Evolutionary conservation across 176 grass and related monocot genomes (phyloP).

Genomic region (Rhynchospora tenuis): DNA sequence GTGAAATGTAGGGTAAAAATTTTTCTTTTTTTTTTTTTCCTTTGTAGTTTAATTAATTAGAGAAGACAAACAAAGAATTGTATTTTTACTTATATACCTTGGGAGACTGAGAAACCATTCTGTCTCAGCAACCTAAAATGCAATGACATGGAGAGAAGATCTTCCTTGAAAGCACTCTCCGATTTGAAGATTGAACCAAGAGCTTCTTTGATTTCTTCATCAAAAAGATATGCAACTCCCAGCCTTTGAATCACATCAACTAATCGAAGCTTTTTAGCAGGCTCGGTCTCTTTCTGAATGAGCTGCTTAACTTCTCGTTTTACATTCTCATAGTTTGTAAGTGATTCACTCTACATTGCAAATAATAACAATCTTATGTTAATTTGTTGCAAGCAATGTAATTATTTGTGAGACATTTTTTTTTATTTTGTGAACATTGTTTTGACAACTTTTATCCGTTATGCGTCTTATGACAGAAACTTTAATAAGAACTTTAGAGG

Average conservation of each 20-base stretch:
- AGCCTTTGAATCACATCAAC: slow-evolving; percentile 39
- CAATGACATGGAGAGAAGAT: slow-evolving; percentile 18
- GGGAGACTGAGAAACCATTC: slow-evolving; percentile 13
- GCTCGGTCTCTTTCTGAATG: neutral
- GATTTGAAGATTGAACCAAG: slow-evolving; percentile 13
- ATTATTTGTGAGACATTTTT: neutral
- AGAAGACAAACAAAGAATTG: too few species aligned
- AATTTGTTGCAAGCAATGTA: neutral
- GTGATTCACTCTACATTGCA: neutral
- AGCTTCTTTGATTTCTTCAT: slow-evolving; percentile 28
- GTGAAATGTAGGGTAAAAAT: neutral
- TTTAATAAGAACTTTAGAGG: neutral
- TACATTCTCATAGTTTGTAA: slow-evolving; percentile 8
- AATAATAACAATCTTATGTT: neutral
- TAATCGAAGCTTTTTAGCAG: slow-evolving; percentile 15
- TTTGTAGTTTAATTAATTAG: too few species aligned
- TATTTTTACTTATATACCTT: slow-evolving; percentile 22
- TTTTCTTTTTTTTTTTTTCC: too few species aligned
- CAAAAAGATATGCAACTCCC: slow-evolving; percentile 39
- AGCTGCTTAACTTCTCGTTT: slow-evolving; percentile 19
- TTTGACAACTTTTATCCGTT: neutral
- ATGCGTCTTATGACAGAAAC: neutral
- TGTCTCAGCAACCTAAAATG: slow-evolving; percentile 44
- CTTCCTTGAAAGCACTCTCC: neutral
- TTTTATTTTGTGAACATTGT: neutral